phyloP scores from a whole-genome alignment of 2,329 filamentous ascomycete species.

The Cercospora zeina region DNA sequence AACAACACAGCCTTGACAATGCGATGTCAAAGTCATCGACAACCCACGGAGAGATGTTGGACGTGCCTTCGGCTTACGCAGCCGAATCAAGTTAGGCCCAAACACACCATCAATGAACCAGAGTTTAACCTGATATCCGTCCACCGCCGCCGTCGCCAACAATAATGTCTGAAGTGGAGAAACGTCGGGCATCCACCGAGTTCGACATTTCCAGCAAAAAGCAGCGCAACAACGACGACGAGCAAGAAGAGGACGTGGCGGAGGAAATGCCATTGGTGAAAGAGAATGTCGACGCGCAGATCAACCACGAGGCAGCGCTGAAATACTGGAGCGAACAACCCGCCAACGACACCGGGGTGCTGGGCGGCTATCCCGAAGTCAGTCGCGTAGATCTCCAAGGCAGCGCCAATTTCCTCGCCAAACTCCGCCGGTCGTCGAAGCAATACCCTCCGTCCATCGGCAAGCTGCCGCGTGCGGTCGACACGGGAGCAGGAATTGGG shows the following conservation, averaged over 20 bases:
- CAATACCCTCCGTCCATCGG: conserved; percentile 28
- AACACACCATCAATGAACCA: not conserved
- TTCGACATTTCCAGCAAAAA: conserved; percentile 19
- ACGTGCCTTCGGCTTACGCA: not conserved
- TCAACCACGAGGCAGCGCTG: conserved; percentile 48
- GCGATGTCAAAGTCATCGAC: not conserved
- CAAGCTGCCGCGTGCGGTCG: conserved; percentile 50
- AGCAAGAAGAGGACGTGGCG: conserved; percentile 14
- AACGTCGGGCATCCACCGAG: conserved; percentile 20
- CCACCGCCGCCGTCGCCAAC: not conserved
- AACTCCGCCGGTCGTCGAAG: conserved; percentile 54
- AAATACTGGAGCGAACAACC: conserved; percentile 56
- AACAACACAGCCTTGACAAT: not conserved
- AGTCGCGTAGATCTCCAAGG: conserved; percentile 71
- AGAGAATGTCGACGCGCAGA: conserved; percentile 37
- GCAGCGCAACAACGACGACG: conserved; percentile 2
- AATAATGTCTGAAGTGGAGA: conserved; percentile 22
- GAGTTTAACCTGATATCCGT: not conserved
- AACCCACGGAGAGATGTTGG: not conserved
- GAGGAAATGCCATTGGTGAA: conserved; percentile 17
- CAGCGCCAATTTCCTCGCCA: conserved; percentile 67
- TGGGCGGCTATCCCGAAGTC: conserved; percentile 70
- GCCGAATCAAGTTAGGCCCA: conserved; percentile 1
- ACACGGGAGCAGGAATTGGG: conserved; percentile 73
- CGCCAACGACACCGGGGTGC: conserved; percentile 69